Evolutionary conservation across 2,329 filamentous ascomycete species (phyloP), one percentile per base, ranked within the genome.

Genomic region (Sclerotinia spermophila): DNA sequence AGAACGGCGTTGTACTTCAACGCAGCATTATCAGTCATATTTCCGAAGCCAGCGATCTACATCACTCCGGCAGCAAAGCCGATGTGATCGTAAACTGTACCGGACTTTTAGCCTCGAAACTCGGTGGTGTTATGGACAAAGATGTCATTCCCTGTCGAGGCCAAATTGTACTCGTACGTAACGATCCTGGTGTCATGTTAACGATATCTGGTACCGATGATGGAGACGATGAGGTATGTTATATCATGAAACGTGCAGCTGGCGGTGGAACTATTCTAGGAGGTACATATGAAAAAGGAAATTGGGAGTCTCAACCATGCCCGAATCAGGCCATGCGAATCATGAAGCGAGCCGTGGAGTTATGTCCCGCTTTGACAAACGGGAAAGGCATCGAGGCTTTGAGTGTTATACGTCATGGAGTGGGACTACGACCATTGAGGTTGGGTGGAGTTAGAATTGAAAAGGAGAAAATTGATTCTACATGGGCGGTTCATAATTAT

Each of bases 31-130:
- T 94, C 61, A 81, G 82, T n/a, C 92, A 97, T 79, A 86, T 98
- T 71, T 81, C 84, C 0, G 91, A 97, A 56, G 93, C 93, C 0
- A 83, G 86, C 1, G 76, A 77, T 0, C 80, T 89, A 51, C 89
- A 92, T 77, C 84, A 89, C 75, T 82, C 84, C 1, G 86, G 87
- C 1, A 80, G 82, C 17, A 80, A 82, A 61, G 90, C 89, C 3
- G 87, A 92, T 76, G 80, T 97, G 2, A 82, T 97, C 2, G 83
- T 98, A 75, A 98, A 98, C 79, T 92, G 93, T 75, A 95, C 94
- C 0, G 95, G 94, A 0, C 83, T 98, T 11, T 86, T 90, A 11
- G 89, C 94, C 0, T 86, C 86, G 58, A 89, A 86, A 70, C 87
- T 98, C 1, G 93, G 93, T 13, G 95, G 95, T 51, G 94, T 98